These are phyloP conservation scores for Cladophialophora psammophila DNA, from an alignment of 2,329 filamentous ascomycete genomes.

Conservation along the genomic window DNA sequence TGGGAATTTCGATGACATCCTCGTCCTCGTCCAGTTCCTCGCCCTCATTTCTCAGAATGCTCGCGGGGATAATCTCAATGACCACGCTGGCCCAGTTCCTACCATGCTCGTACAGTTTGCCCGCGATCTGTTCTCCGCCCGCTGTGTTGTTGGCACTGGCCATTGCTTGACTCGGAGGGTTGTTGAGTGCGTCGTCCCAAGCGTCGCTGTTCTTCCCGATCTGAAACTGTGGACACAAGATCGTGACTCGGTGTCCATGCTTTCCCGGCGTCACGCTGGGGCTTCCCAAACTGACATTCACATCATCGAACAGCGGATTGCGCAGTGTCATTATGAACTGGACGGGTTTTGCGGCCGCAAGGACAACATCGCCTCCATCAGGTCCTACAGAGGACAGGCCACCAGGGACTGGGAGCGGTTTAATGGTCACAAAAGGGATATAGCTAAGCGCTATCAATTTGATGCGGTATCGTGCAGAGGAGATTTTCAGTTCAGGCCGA, in stretches of 20 bases:
- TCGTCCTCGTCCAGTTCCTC: conserved; percentile 60
- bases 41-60: conserved; percentile 38
- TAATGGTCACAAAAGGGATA: conserved; percentile 77
- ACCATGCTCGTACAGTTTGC: conserved; percentile 94
- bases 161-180: conserved; percentile 46
- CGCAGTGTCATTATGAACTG: conserved; percentile 90
- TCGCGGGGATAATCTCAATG: conserved; percentile 79
- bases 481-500: conserved; percentile 90
- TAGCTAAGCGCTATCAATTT: conserved; percentile 86
- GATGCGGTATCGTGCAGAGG: conserved; percentile 89
- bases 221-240: conserved; percentile 92
- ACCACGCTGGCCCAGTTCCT: conserved; percentile 96
- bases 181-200: conserved; percentile 85
- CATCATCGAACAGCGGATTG: conserved; percentile 91
- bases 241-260: conserved; percentile 81
- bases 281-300: conserved; percentile 86
- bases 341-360: conserved; percentile 60
- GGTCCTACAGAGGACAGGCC: conserved; percentile 40
- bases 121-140: conserved; percentile 75
- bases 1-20: conserved; percentile 83
- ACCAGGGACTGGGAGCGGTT: conserved; percentile 57
- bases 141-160: conserved; percentile 50
- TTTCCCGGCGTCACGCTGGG: conserved; percentile 79
- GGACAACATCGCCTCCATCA: conserved; percentile 51
- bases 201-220: conserved; percentile 93